Base-by-base conservation (phyloP, 371 early-diverging fungal species). In the Apophysomyces ossiformis region DNA sequence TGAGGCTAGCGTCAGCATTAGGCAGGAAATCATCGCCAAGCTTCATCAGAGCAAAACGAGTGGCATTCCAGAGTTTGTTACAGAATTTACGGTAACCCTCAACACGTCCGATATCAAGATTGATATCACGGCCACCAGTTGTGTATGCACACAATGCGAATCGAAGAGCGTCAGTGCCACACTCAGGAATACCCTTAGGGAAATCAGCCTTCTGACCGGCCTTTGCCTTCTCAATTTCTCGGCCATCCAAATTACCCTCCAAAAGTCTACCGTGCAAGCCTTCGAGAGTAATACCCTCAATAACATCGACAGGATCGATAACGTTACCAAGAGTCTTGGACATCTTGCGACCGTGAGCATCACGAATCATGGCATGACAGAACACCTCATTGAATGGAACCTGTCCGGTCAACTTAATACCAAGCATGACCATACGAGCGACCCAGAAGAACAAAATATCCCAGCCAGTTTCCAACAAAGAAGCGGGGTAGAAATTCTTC, bases 401-500 rank as follows among this genome's bases (percentile, higher is more conserved):
- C 72, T 93, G 76, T 26, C 96, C 98, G 5, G 98, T 97, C 63
- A 99, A 81, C 75, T 98, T 93, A 65, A 96, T 89, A 70, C 98
- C 95, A 63, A 99, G 76, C 99, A 99, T 99, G 41, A 99, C 98
- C 99, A 99, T 99, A 69, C 99, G 90, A 5, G 99, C 99, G 43
- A 99, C 99, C 99, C 99, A 99, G 90, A 99, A 99, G 92, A 99
- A 99, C 63, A 99, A 76, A 82, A 99, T 99, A 83, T 99, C 99
- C 90, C 92, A 93, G 16, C 99, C 99, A 63, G 99, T 99, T 82
- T 99, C 99, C 37, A 99, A 83, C 35, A 99, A 69, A 6, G 92
- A 79, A 46, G 93, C 94, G 11, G 99, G 99, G 74, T 96, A 99
- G 84, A 93, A 99, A 57, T 82, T 86, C 57, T 88, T 74, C 61